Percentiles rank a stretch among this genome's conserved stretches.
Evolutionary conservation across 495 filamentous ascomycete genomes (phyloP).

Genomic region (Talaromyces proteolyticus): DNA sequence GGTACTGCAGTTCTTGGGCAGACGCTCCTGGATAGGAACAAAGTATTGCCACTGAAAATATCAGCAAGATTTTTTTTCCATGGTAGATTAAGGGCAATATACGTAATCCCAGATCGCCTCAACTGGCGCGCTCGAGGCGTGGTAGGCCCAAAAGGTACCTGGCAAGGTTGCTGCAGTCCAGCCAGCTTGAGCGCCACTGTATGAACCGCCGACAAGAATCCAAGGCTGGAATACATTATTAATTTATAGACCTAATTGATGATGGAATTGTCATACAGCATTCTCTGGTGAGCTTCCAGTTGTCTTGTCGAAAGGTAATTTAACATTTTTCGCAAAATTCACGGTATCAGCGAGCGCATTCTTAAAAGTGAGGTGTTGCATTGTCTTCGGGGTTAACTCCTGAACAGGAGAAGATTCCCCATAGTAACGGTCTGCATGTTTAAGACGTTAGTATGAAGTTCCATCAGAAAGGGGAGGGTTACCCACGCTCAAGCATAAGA

Average conservation of each 20-base stretch:
- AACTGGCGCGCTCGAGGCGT: slow-evolving; percentile 57
- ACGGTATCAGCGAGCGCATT: slow-evolving; percentile 56
- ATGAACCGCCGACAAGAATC: slow-evolving; percentile 59
- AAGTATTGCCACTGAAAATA: slow-evolving; percentile 54
- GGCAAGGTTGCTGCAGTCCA: slow-evolving; percentile 56
- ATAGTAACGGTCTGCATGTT: slow-evolving; percentile 50
- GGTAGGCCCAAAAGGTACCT: slow-evolving; percentile 64
- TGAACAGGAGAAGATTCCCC: slow-evolving; percentile 55
- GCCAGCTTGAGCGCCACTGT: slow-evolving; percentile 56
- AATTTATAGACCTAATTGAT: background rate
- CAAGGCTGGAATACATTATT: slow-evolving; percentile 38
- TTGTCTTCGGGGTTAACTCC: slow-evolving; percentile 46
- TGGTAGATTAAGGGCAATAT: slow-evolving; percentile 1
- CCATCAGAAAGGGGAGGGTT: background rate
- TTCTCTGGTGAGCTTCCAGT: slow-evolving; percentile 45
- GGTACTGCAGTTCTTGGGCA: slow-evolving; percentile 57
- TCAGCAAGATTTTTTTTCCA: background rate
- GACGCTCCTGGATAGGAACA: slow-evolving; percentile 53
- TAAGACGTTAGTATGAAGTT: no score
- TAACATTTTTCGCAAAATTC: slow-evolving; percentile 56
- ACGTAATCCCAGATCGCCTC: slow-evolving; percentile 55
- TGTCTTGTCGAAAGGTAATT: slow-evolving; percentile 50
- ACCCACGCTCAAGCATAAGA: slow-evolving; percentile 51
- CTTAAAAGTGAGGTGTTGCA: slow-evolving; percentile 57
- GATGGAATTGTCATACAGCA: slow-evolving; percentile 24